Conservation (phyloP, 2,329 filamentous ascomycete genomes). For the Epichloe hybrida region DNA sequence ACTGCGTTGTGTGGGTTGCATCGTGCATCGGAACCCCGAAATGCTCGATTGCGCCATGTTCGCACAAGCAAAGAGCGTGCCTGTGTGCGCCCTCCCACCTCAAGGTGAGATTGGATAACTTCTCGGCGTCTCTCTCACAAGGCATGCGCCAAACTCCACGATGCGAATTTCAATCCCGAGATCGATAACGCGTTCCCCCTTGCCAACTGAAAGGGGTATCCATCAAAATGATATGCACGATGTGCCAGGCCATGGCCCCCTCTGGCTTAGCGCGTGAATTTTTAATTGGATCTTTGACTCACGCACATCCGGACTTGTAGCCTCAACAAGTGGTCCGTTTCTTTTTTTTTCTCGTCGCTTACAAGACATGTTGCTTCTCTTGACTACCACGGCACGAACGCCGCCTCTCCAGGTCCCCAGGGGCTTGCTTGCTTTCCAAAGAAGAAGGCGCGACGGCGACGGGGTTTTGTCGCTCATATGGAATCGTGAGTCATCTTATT, state of each 20-base stretch:
- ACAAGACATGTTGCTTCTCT: background rate
- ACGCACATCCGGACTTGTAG: background rate
- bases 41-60: background rate
- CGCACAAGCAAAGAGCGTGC: background rate
- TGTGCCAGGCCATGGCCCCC: constrained; percentile 8
- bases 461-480: too few species aligned
- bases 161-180: background rate
- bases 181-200: background rate
- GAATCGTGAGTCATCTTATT: too few species aligned
- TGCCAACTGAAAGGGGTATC: background rate
- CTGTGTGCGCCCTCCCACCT: too few species aligned
- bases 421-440: too few species aligned
- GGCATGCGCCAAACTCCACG: background rate
- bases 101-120: too few species aligned
- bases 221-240: constrained; percentile 6
- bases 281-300: constrained; percentile 4
- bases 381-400: too few species aligned
- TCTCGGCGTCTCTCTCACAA: too few species aligned
- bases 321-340: background rate
- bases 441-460: too few species aligned
- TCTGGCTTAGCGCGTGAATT: constrained; percentile 7
- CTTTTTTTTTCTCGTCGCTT: background rate
- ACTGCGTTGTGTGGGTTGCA: too few species aligned
- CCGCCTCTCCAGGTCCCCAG: too few species aligned
- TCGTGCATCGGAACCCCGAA: background rate